Percentiles rank a stretch among this genome's conserved stretches.
Evolutionary conservation across 108 stramenopile genomes (phyloP).

Genomic region (Chaetoceros tenuissimus): DNA sequence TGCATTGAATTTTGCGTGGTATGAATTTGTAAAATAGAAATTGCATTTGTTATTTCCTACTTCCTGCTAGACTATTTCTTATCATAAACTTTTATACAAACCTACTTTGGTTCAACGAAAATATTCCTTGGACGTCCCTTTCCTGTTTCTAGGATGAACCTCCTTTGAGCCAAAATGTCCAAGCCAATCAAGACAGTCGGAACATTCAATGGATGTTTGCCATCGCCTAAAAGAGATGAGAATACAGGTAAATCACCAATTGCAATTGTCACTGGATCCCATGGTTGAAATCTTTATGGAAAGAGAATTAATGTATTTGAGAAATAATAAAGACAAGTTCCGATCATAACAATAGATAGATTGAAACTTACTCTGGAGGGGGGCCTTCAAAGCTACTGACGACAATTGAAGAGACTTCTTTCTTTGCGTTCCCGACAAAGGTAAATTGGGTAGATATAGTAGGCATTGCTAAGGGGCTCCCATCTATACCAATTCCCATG

Average conservation of each 20-base stretch:
- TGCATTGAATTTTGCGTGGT: no score
- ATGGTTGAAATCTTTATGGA: constrained; percentile 53
- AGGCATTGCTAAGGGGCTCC: constrained; percentile 43
- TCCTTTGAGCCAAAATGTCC: constrained; percentile 62
- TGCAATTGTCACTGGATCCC: constrained; percentile 43
- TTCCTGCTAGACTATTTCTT: no score
- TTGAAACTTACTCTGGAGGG: constrained; percentile 13
- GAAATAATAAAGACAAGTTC: no score
- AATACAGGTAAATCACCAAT: constrained; percentile 75
- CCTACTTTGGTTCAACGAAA: constrained; percentile 16
- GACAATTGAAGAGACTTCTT: constrained; percentile 20
- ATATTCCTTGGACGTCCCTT: constrained; percentile 25
- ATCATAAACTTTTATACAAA: no score
- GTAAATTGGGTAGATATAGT: constrained; percentile 32
- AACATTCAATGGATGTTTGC: constrained; percentile 42
- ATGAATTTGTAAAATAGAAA: no score
- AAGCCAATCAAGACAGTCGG: constrained; percentile 68
- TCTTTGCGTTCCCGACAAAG: constrained; percentile 36
- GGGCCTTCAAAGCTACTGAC: constrained; percentile 41
- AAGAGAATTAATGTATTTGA: no score
- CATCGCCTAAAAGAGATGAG: constrained; percentile 54
- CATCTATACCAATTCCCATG: constrained; percentile 57
- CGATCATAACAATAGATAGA: not conserved
- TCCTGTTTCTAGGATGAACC: constrained; percentile 66
- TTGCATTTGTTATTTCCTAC: no score